Evolutionary conservation across 2,329 filamentous ascomycete species (phyloP), one percentile per base, ranked within the genome.

Genomic region (Xylaria multiplex): DNA sequence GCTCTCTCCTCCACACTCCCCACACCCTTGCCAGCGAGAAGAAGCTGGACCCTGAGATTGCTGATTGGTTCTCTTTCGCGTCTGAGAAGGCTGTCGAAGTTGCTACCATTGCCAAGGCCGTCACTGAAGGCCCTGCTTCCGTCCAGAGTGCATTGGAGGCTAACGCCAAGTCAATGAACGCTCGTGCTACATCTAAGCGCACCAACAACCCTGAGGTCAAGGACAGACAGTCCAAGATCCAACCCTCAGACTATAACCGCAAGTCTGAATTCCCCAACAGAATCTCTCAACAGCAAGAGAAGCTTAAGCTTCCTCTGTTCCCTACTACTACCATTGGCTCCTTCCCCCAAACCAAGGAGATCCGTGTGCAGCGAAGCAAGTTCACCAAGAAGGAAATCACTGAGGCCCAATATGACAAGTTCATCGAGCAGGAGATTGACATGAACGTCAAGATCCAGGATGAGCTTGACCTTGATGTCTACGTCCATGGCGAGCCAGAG

Each of bases 331-430:
- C 96, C 80, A 99, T 99, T 74, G 96, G 96, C 75, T 98, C 95
- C 64, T 99, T 99, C 92, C 96, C 96, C 75, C 96, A 99, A 88
- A 99, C 96, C 81, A 94, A 95, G 88, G 93, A 98, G 83, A 99
- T 99, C 84, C 93, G 96, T 84, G 85, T 96, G 76, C 90, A 94
- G 84, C 92, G 96, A 79, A 97, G 96, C 89, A 97, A 96, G 88
- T 93, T 97, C 86, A 97, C 94, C 87, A 99, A 99, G 91, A 92
- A 91, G 79, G 94, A 98, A 83, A 98, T 99, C 82, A 94, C 91
- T 58, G 86, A 90, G 75, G 87, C 90, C 79, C 85, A 98, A 85
- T 99, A 99, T 83, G 96, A 99, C 86, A 92, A 93, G 83, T 99
- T 99, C 88, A 99, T 99, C 76, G 93, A 98, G 88, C 92, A 97